A percentile compares a stretch with the other conserved stretches of the same genome.
Conservation (phyloP, 768 basidiomycete species). For the Cubamyces sp. region DNA sequence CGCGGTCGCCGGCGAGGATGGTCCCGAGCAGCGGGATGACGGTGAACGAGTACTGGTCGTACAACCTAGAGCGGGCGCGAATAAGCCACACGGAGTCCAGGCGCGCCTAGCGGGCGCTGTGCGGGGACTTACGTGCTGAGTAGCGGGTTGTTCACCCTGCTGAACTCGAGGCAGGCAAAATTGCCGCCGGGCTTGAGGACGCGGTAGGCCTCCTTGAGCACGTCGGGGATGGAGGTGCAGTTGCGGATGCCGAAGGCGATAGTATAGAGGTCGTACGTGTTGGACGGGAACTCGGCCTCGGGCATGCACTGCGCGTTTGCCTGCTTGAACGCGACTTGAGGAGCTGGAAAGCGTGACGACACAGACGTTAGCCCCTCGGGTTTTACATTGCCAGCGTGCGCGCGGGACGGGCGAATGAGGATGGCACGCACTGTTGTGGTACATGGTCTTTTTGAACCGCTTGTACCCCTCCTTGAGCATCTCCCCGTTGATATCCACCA, state of each 20-base stretch:
- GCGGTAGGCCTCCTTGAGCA: constrained; percentile 86
- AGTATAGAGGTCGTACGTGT: constrained; percentile 94
- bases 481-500: constrained; percentile 93
- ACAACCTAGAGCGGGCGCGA: constrained; percentile 56
- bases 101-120: neutral
- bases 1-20: constrained; percentile 92
- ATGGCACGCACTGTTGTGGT: constrained; percentile 81
- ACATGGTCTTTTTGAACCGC: constrained; percentile 96
- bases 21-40: constrained; percentile 96
- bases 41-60: constrained; percentile 95
- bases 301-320: constrained; percentile 89
- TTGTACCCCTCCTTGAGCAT: constrained; percentile 94
- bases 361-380: constrained; percentile 1
- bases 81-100: neutral
- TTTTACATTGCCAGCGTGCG: neutral
- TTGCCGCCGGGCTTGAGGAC: constrained; percentile 96
- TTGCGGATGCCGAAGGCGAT: constrained; percentile 99
- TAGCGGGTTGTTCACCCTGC: constrained; percentile 86
- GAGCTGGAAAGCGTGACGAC: constrained; percentile 53
- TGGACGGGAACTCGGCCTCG: constrained; percentile 66
- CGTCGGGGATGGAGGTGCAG: constrained; percentile 89
- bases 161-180: constrained; percentile 96
- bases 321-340: constrained; percentile 91
- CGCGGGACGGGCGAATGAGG: neutral
- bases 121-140: constrained; percentile 73